Base-by-base conservation (phyloP, 257 asterid genomes). In the Plantago elongata region DNA sequence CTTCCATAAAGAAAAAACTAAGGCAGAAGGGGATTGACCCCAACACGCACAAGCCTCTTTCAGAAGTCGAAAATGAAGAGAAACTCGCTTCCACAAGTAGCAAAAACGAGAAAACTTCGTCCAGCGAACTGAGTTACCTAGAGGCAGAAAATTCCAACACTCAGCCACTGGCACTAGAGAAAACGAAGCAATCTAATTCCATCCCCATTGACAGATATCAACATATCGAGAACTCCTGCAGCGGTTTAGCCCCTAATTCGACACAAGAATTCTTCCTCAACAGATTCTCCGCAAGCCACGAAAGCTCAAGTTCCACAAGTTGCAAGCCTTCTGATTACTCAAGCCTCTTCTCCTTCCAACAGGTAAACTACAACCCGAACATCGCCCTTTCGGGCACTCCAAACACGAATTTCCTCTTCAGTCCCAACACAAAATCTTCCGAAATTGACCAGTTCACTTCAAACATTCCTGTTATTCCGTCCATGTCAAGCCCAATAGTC, bases 1-100 rank as follows among this genome's bases (percentile, higher is more conserved):
- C 98, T 0, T 87, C 96, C 7, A 81, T 90, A 65, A 90, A 90
- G 91, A 90, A 90, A 52, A 90, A 90, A n/a, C 88, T 90, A 1
- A 73, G 94, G 71, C 95, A 83, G 40, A 75, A 58, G 22, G 98
- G 98, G 12, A 91, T 91, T 45, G 98, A 91, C 67, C 96, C 96
- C 9, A 80, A 73, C 78, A 88, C 98, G 0, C 98, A 91, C 71
- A 81, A 82, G 57, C 95, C 94, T 18, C 62, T 87, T 11, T 79
- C 92, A 0, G 90, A 84, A 15, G 61, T 62, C 4, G 92, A 80
- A 4, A 71, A 38, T 29, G 80, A 73, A 13, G 83, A 75, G 2
- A 79, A 73, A 10, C 50, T 65, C 2, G 40, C 80, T 5, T 45
- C 67, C 11, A 27, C 65, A 9, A 73, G 50, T 43, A 61, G 63